Percentiles rank a stretch among this genome's conserved stretches.
phyloP scores from a whole-genome alignment of 495 filamentous ascomycete species.

The Xylaria sp. region DNA sequence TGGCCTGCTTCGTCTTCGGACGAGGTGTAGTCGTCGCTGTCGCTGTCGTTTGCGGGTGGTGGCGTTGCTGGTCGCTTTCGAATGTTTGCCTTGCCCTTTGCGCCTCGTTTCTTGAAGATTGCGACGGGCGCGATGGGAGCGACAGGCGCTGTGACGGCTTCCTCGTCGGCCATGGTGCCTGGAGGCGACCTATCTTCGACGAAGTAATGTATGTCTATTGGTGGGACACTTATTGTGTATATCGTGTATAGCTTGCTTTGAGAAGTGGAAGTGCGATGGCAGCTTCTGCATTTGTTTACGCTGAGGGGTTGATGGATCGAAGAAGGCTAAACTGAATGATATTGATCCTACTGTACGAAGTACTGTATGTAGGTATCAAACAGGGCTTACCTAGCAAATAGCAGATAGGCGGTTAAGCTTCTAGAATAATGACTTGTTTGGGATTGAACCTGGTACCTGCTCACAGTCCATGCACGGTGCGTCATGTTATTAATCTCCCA shows the following conservation, averaged over 20 bases:
- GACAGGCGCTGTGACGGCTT: constrained; percentile 37
- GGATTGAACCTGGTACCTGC: not conserved
- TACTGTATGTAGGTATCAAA: no score
- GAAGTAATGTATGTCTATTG: not conserved
- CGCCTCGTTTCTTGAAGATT: constrained; percentile 86
- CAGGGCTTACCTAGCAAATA: constrained; percentile 2
- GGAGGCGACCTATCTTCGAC: constrained; percentile 22
- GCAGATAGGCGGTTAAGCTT: not conserved
- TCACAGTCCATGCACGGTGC: constrained; percentile 1
- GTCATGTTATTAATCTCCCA: not conserved
- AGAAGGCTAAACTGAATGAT: not conserved
- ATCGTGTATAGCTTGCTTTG: not conserved
- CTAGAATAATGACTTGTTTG: constrained; percentile 11
- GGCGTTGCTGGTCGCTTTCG: constrained; percentile 86
- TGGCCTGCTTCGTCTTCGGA: constrained; percentile 77
- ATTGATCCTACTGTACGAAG: no score
- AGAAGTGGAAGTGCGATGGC: constrained; percentile 7
- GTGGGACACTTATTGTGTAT: not conserved
- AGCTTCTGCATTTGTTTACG: not conserved
- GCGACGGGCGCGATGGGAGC: constrained; percentile 60
- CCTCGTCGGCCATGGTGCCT: constrained; percentile 36
- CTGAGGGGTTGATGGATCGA: not conserved
- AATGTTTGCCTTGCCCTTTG: constrained; percentile 76
- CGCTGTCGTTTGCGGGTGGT: constrained; percentile 65
- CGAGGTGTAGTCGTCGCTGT: constrained; percentile 69